Percentiles rank a stretch among this genome's conserved stretches.
These are phyloP conservation scores for Colletotrichum eremochloae DNA, from an alignment of 2,329 filamentous ascomycete genomes.

Conservation along the genomic window DNA sequence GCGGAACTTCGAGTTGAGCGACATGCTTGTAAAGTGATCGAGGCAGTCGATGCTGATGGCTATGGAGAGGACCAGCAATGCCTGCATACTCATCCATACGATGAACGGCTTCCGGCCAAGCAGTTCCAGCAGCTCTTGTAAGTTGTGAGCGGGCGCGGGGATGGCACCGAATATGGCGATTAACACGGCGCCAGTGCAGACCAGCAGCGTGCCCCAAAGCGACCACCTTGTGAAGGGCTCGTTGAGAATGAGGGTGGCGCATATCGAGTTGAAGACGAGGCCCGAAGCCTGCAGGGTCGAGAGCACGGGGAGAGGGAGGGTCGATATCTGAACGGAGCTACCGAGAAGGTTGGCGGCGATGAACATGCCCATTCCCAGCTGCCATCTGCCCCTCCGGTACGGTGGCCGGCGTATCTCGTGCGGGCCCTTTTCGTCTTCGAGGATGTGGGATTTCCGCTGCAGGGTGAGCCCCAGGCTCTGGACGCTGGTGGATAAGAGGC, in stretches of 20 bases:
- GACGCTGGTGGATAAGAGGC: slow-evolving; percentile 91
- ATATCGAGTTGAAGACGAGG: slow-evolving; percentile 98
- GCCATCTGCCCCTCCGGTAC: slow-evolving; percentile 92
- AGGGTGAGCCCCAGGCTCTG: slow-evolving; percentile 96
- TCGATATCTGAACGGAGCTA: slow-evolving; percentile 97
- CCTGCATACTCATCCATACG: slow-evolving; percentile 88
- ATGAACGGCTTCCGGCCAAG: slow-evolving; percentile 82
- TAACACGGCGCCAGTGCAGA: slow-evolving; percentile 87
- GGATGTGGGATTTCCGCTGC: slow-evolving; percentile 96
- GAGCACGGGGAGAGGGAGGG: slow-evolving; percentile 90
- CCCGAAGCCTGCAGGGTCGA: slow-evolving; percentile 96
- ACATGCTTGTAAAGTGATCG: slow-evolving; percentile 64
- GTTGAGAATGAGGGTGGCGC: slow-evolving; percentile 90
- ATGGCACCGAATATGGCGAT: slow-evolving; percentile 96
- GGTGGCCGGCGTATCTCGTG: slow-evolving; percentile 86
- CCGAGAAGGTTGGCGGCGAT: slow-evolving; percentile 93
- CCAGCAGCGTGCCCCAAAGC: slow-evolving; percentile 88
- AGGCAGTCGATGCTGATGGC: slow-evolving; percentile 72
- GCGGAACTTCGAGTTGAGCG: slow-evolving; percentile 75
- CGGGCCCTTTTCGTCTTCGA: slow-evolving; percentile 92
- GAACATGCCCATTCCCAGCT: slow-evolving; percentile 98
- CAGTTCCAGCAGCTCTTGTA: slow-evolving; percentile 84
- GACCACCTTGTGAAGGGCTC: slow-evolving; percentile 97
- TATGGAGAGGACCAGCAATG: slow-evolving; percentile 77
- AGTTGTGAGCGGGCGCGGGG: slow-evolving; percentile 88